These are phyloP conservation scores for Groenewaldozyma tartarivorans DNA, from an alignment of 805 yeast species.

Conservation along the genomic window DNA sequence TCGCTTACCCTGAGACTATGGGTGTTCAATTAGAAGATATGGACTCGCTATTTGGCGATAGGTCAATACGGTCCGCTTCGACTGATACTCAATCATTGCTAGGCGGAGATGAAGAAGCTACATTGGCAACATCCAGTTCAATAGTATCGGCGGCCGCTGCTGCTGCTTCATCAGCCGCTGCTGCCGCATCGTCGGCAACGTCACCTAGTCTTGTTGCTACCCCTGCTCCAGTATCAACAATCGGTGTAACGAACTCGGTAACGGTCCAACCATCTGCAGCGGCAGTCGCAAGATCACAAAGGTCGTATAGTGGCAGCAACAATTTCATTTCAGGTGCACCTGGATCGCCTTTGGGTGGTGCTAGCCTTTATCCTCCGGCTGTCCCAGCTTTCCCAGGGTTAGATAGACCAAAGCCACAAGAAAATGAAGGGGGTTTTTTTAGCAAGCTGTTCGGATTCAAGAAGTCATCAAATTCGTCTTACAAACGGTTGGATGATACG, in stretches of 20 bases:
- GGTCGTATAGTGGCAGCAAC: constrained; percentile 3
- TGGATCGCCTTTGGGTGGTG: not conserved
- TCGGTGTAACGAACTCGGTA: no score
- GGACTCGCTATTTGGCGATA: constrained; percentile 82
- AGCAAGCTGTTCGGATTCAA: not conserved
- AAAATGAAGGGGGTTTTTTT: not conserved
- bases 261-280: constrained; percentile 22
- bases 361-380: not conserved
- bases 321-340: not conserved
- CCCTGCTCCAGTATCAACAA: no score
- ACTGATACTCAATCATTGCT: constrained; percentile 18
- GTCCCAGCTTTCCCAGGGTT: not conserved
- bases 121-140: constrained; percentile 3
- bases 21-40: constrained; percentile 84
- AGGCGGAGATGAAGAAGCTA: constrained; percentile 8
- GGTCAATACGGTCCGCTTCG: constrained; percentile 22
- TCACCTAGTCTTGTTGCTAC: no score
- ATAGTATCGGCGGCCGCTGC: constrained; percentile 7
- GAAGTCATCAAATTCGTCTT: not conserved
- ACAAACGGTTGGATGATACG: not conserved
- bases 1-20: constrained; percentile 79
- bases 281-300: constrained; percentile 17
- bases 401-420: not conserved
- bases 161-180: constrained; percentile 11
- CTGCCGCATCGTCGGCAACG: not conserved